Conservation (phyloP, 2,329 filamentous ascomycete genomes). For the Neofusicoccum ribis region DNA sequence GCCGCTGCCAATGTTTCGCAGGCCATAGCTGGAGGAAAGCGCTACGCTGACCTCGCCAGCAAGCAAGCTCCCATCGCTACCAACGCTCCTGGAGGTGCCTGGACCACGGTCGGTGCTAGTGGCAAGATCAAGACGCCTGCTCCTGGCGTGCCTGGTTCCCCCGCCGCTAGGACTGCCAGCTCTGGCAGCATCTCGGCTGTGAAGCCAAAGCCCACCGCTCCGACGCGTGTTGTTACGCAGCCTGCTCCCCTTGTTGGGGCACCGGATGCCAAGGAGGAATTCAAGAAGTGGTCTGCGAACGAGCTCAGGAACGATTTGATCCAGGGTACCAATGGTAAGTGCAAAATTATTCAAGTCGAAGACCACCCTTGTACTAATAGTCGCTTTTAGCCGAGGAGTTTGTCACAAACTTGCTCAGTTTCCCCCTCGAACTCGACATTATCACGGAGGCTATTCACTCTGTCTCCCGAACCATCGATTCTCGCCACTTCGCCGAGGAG, state of each 20-base stretch:
- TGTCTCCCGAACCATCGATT: slow-evolving; percentile 85
- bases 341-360: not conserved
- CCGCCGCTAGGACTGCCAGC: slow-evolving; percentile 50
- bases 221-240: slow-evolving; percentile 41
- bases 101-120: slow-evolving; percentile 93
- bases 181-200: slow-evolving; percentile 42
- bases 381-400: slow-evolving; percentile 72
- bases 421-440: slow-evolving; percentile 75
- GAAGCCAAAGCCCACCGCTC: slow-evolving; percentile 58
- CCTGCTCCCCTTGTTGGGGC: slow-evolving; percentile 49
- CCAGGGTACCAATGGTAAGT: slow-evolving; percentile 65
- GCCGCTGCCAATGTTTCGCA: not conserved
- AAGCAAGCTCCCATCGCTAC: slow-evolving; percentile 60
- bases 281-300: slow-evolving; percentile 86
- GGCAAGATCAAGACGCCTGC: slow-evolving; percentile 83
- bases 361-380: slow-evolving; percentile 25
- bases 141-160: slow-evolving; percentile 51
- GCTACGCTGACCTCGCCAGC: slow-evolving; percentile 90
- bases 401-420: slow-evolving; percentile 69
- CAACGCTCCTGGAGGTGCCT: slow-evolving; percentile 59
- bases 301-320: slow-evolving; percentile 75
- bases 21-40: slow-evolving; percentile 63
- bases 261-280: slow-evolving; percentile 79
- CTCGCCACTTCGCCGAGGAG: slow-evolving; percentile 89
- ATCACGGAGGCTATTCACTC: slow-evolving; percentile 90